Conservation (phyloP, 2,329 filamentous ascomycete species). For the Verticillium albo-atrum region DNA sequence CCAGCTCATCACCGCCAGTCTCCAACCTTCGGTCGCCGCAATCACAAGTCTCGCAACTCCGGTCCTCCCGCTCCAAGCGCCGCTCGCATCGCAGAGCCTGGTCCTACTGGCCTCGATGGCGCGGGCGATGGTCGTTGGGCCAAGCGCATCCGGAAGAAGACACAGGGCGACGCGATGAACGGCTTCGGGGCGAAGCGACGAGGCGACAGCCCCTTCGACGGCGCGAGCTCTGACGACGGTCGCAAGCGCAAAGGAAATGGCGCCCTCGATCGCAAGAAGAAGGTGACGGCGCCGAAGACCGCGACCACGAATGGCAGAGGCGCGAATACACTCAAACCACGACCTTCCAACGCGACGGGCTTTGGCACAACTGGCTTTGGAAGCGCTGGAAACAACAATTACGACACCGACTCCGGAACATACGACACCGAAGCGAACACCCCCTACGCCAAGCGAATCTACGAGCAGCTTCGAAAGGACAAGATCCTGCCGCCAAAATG, state of each 20-base stretch:
- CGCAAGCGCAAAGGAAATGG: conserved; percentile 8
- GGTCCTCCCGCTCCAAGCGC: neutral
- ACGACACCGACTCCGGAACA: conserved; percentile 14
- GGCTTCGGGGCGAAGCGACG: conserved; percentile 17
- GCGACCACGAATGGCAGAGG: conserved; percentile 2
- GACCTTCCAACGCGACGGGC: conserved; percentile 3
- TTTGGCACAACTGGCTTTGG: conserved; percentile 3
- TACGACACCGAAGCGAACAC: conserved; percentile 22
- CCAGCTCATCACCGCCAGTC: neutral
- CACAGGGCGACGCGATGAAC: conserved; percentile 18
- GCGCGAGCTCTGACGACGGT: conserved; percentile 14
- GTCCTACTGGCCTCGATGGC: conserved; percentile 25
- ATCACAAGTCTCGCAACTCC: neutral
- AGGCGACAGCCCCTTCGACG: conserved; percentile 19
- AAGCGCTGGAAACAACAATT: neutral
- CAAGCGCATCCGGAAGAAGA: conserved; percentile 19
- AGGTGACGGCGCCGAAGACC: conserved; percentile 8
- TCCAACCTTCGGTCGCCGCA: neutral
- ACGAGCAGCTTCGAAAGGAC: conserved; percentile 49
- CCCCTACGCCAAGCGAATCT: conserved; percentile 45
- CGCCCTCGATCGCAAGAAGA: conserved; percentile 18
- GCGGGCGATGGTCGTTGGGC: conserved; percentile 19
- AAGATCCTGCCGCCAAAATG: conserved; percentile 49
- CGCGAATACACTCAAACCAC: neutral
- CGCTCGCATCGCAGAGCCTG: neutral